phyloP scores from a whole-genome alignment of 371 early-diverging fungal species.

The Batrachochytrium dendrobatidis region DNA sequence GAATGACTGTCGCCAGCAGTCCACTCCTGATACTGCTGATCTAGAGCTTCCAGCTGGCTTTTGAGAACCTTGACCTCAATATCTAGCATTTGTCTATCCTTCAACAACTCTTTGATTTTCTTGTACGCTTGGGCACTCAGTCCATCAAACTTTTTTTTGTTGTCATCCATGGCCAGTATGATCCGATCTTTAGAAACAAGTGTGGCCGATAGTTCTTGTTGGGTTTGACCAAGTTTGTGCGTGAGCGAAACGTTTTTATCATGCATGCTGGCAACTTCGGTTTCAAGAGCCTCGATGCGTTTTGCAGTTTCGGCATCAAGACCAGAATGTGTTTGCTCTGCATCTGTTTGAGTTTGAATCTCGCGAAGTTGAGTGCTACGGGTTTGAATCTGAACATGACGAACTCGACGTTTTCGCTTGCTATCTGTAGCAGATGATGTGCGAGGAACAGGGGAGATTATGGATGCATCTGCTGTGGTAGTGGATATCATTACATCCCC shows the following conservation, averaged over 20 bases:
- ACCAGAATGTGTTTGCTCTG: neutral
- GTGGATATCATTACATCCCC: neutral
- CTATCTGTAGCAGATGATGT: neutral
- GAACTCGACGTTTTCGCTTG: slow-evolving; percentile 20
- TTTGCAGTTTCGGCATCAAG: neutral
- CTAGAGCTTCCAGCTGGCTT: slow-evolving; percentile 22
- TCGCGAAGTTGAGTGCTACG: slow-evolving; percentile 19
- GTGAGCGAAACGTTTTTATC: slow-evolving; percentile 8
- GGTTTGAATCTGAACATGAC: slow-evolving; percentile 44
- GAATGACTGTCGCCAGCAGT: too few relatives aligned
- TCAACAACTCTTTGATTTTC: slow-evolving; percentile 39
- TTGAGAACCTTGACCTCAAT: slow-evolving; percentile 28
- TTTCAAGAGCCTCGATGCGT: slow-evolving; percentile 9
- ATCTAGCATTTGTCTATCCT: slow-evolving; percentile 28
- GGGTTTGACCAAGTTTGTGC: slow-evolving; percentile 12
- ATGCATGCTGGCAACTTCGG: slow-evolving; percentile 7
- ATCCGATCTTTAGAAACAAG: slow-evolving; percentile 1
- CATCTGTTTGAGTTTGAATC: slow-evolving; percentile 19
- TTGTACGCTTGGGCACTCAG: slow-evolving; percentile 29
- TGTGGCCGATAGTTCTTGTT: slow-evolving; percentile 1
- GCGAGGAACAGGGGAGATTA: neutral
- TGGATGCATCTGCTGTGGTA: neutral
- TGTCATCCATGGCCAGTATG: slow-evolving; percentile 16
- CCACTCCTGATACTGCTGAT: slow-evolving; percentile 8
- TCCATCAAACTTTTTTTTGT: slow-evolving; percentile 28